These are phyloP conservation scores for Xylaria flabelliformis DNA, from an alignment of 495 filamentous ascomycete species.

Conservation along the genomic window DNA sequence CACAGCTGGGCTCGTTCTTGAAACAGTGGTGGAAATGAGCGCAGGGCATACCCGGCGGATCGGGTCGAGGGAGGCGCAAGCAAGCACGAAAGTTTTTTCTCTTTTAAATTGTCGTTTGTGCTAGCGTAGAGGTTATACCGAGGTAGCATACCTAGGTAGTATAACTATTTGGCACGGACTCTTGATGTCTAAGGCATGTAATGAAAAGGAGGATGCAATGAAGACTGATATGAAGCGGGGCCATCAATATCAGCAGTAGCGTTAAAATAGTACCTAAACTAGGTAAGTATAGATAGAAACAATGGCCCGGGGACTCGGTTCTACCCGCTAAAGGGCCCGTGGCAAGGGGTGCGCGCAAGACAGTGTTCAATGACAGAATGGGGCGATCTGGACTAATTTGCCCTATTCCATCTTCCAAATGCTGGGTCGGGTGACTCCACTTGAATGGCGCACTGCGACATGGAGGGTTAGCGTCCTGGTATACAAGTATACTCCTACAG, in stretches of 20 bases:
- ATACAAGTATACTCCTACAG: background rate
- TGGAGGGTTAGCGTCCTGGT: background rate
- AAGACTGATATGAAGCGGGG: background rate
- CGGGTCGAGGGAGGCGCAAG: slow-evolving; percentile 19
- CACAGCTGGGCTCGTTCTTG: slow-evolving; percentile 3
- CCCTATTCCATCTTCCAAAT: slow-evolving; percentile 5
- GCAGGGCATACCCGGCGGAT: slow-evolving; percentile 19
- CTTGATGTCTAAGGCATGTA: background rate
- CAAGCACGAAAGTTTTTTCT: background rate
- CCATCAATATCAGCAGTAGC: background rate
- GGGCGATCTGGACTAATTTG: background rate
- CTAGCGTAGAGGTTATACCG: background rate
- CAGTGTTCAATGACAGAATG: too few relatives aligned
- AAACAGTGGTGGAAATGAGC: slow-evolving; percentile 24
- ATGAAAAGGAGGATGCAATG: background rate
- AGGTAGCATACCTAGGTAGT: background rate
- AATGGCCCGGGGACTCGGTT: slow-evolving; percentile 20
- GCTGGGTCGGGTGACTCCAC: background rate
- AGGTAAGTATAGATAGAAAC: background rate
- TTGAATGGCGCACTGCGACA: background rate
- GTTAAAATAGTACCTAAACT: background rate
- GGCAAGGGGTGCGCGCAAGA: slow-evolving; percentile 12
- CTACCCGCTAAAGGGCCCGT: slow-evolving; percentile 17
- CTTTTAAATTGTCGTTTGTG: background rate
- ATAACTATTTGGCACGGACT: background rate